Evolutionary conservation across 139 green algal species (phyloP).

Genomic region (Chlorella vulgaris): DNA sequence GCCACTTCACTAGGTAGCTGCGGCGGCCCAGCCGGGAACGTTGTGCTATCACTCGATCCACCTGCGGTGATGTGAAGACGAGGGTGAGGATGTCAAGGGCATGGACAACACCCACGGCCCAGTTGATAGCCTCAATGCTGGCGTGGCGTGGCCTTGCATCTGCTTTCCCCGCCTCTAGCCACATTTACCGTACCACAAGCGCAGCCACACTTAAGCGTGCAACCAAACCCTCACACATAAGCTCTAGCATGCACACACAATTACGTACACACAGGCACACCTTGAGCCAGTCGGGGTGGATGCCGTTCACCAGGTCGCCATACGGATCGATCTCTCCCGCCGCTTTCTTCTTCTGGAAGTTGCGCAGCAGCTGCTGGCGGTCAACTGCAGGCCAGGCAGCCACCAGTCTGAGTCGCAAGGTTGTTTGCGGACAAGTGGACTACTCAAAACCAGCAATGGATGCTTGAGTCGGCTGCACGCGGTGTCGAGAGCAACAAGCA

Average conservation of each 20-base stretch:
- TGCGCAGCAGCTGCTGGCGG: constrained; percentile 11
- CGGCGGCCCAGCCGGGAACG: not conserved
- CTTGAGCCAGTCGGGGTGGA: constrained; percentile 50
- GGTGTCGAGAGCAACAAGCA: not conserved
- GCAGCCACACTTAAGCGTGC: too few relatives aligned
- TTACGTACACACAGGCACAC: not conserved
- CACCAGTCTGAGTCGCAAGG: too few relatives aligned
- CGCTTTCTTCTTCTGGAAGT: constrained; percentile 28
- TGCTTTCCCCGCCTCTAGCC: too few relatives aligned
- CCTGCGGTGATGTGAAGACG: not conserved
- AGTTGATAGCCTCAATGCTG: too few relatives aligned
- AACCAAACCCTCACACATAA: too few relatives aligned
- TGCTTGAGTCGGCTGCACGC: not conserved
- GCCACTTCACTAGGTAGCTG: constrained; percentile 84
- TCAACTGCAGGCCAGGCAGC: not conserved
- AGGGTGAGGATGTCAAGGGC: not conserved
- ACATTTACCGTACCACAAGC: too few relatives aligned
- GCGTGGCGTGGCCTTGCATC: too few relatives aligned
- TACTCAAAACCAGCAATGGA: not conserved
- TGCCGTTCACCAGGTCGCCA: constrained; percentile 48
- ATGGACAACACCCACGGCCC: not conserved
- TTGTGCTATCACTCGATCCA: constrained; percentile 51
- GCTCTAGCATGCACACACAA: too few relatives aligned
- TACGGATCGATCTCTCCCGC: constrained; percentile 39
- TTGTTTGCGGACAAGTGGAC: too few relatives aligned